These are phyloP conservation scores for Bothriochloa decipiens DNA, from an alignment of 176 grass and related monocot species.

Conservation along the genomic window DNA sequence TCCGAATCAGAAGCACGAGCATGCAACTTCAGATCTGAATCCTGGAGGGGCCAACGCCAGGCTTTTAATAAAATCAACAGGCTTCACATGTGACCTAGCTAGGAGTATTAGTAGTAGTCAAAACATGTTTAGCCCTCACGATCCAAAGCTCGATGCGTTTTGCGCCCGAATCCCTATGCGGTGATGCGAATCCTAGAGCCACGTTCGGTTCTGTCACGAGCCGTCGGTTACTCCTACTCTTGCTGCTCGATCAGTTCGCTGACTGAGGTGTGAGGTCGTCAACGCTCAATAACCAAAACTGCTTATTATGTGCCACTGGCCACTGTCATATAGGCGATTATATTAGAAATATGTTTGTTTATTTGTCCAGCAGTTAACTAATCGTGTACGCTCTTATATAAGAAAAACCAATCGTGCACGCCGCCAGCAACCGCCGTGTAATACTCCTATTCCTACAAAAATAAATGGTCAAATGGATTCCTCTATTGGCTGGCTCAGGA, in stretches of 20 bases:
- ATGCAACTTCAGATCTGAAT: constrained; percentile 1
- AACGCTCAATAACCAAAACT: too few relatives aligned
- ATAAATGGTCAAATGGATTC: too few relatives aligned
- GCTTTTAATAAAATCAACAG: background rate
- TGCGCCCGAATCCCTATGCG: background rate
- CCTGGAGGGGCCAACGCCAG: background rate
- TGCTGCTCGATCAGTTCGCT: too few relatives aligned
- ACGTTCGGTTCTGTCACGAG: background rate
- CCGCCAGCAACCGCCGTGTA: background rate
- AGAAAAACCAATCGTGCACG: background rate
- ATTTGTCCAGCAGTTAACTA: background rate
- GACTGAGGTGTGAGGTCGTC: too few relatives aligned
- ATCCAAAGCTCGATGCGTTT: background rate
- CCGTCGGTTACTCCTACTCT: too few relatives aligned
- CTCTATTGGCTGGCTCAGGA: too few relatives aligned
- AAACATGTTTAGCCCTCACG: background rate
- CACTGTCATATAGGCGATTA: background rate
- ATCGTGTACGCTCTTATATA: background rate
- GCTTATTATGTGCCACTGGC: too few relatives aligned
- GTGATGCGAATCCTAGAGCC: background rate
- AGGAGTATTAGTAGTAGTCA: too few relatives aligned
- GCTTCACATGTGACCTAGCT: background rate
- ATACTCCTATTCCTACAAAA: too few relatives aligned
- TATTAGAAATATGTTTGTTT: background rate
- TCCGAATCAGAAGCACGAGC: too few relatives aligned